Evolutionary conservation across 192 early-diverging fungal species (phyloP), one percentile per base, ranked within the genome.

Genomic region (Podochytrium sp.): DNA sequence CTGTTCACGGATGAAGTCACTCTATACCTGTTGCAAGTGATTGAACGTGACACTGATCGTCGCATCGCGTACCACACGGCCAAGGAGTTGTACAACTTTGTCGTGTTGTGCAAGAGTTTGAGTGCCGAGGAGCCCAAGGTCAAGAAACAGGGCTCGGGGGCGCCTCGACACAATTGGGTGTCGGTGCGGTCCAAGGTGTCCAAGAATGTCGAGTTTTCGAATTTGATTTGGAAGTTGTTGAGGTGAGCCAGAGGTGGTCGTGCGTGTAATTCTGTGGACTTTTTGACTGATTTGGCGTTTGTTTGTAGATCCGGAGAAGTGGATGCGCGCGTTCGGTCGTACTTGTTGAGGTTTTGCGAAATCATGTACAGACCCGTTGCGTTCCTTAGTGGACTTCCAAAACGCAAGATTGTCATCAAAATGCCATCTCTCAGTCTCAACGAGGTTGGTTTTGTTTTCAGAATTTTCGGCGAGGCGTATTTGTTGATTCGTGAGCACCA

Each of bases 281-380:
- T 57, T 10, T 16, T 27, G 29, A 57, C 6, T 14, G 55, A 2
- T 3, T 57, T 20, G 30, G 18, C 38, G 30, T n/a, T 65, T 3
- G 23, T 12, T 34, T 34, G 12, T n/a, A 71, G 69, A 32, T 59
- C 33, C 4, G 34, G 29, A 16, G 38, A 38, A 16, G 29, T 90
- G 59, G 89, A 90, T 69, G 84, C 86, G 39, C 82, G 84, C 27
- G 78, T 86, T n/a, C 65, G 84, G 20, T 84, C 85, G 38, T 84
- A 86, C 57, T 66, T 90, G 3, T 72, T 92, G 7, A 78, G 84
- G 30, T 89, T 92, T 65, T 89, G 87, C 73, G 89, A 92, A 64
- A 76, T 82, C 42, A 77, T 89, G 34, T 90, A 89, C 65, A 87
- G 87, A 30, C 85, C 90, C 10, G 83, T 84, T 71, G 80, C 16